Evolutionary conservation across 768 basidiomycete species (phyloP).

Genomic region (Tulasnella sp.): DNA sequence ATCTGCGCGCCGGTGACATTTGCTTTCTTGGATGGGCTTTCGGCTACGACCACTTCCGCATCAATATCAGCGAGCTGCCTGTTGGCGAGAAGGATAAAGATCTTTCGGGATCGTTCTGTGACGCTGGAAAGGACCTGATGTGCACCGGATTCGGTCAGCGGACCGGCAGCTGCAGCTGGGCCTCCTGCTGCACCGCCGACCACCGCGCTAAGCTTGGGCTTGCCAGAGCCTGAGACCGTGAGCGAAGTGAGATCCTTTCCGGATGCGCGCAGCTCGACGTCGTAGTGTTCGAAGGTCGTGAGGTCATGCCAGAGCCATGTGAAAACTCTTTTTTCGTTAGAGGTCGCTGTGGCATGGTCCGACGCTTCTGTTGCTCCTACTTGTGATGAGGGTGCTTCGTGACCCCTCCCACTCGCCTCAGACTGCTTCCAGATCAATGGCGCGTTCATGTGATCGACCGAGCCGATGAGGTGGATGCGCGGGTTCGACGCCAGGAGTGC

Average conservation of each 20-base stretch:
- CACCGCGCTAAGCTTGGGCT: conserved; percentile 28
- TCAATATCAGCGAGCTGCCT: conserved; percentile 53
- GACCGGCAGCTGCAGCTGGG: conserved; percentile 11
- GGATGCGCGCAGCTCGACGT: conserved; percentile 45
- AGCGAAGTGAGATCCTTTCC: conserved; percentile 28
- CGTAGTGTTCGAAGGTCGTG: conserved; percentile 75
- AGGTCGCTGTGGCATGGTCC: conserved; percentile 18
- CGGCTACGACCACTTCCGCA: conserved; percentile 23
- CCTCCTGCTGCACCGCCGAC: conserved; percentile 25
- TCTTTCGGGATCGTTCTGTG: conserved; percentile 71
- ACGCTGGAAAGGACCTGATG: conserved; percentile 77
- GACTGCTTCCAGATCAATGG: conserved; percentile 74
- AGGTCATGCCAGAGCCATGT: conserved; percentile 83
- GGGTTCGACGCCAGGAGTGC: conserved; percentile 61
- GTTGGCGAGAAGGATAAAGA: conserved; percentile 61
- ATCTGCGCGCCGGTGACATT: conserved; percentile 34
- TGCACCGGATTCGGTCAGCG: conserved; percentile 62
- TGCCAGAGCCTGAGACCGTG: conserved; percentile 24
- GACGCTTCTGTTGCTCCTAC: not conserved
- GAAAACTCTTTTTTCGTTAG: conserved; percentile 25
- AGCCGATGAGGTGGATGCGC: conserved; percentile 70
- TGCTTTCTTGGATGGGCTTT: conserved; percentile 16
- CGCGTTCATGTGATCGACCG: conserved; percentile 78
- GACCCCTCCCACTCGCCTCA: conserved; percentile 43
- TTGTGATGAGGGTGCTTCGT: not conserved